These are phyloP conservation scores for Catenaria anguillulae DNA, from an alignment of 371 early-diverging fungal genomes.

Conservation along the genomic window DNA sequence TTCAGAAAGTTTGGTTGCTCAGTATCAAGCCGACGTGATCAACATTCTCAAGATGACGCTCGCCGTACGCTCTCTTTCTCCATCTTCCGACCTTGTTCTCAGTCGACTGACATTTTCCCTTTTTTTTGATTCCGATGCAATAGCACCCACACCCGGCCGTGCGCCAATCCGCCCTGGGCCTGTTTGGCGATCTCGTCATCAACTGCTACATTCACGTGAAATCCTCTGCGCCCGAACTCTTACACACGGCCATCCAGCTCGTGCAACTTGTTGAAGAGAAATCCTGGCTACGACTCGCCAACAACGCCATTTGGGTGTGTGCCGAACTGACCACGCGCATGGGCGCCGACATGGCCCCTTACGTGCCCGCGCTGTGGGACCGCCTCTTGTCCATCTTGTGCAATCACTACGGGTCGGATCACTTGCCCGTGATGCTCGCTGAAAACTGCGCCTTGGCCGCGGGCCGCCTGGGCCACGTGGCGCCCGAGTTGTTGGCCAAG, in stretches of 20 bases:
- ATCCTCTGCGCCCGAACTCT: slow-evolving; percentile 50
- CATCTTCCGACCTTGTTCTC: too few relatives aligned
- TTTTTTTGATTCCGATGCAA: too few relatives aligned
- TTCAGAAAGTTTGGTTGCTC: slow-evolving; percentile 55
- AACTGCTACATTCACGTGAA: slow-evolving; percentile 54
- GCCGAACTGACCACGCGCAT: slow-evolving; percentile 43
- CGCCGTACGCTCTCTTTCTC: not conserved
- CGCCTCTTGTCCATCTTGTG: slow-evolving; percentile 63
- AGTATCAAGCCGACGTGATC: slow-evolving; percentile 51
- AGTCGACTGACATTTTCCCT: not conserved
- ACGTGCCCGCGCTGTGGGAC: slow-evolving; percentile 58
- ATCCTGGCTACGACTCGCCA: slow-evolving; percentile 47
- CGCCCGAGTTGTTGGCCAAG: slow-evolving; percentile 63
- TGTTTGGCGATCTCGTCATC: slow-evolving; percentile 75
- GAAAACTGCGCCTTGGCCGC: slow-evolving; percentile 92
- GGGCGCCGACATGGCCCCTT: slow-evolving; percentile 48
- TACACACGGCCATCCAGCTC: slow-evolving; percentile 61
- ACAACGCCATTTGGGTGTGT: slow-evolving; percentile 89
- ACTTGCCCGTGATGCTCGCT: slow-evolving; percentile 46
- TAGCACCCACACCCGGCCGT: slow-evolving; percentile 66
- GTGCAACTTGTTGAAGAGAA: slow-evolving; percentile 39
- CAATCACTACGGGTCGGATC: slow-evolving; percentile 22
- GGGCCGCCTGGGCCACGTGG: slow-evolving; percentile 74
- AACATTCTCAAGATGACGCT: slow-evolving; percentile 42
- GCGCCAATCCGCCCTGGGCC: slow-evolving; percentile 78